phyloP scores from a whole-genome alignment of 2,329 filamentous ascomycete species.

The Neodidymelliopsis sp. region DNA sequence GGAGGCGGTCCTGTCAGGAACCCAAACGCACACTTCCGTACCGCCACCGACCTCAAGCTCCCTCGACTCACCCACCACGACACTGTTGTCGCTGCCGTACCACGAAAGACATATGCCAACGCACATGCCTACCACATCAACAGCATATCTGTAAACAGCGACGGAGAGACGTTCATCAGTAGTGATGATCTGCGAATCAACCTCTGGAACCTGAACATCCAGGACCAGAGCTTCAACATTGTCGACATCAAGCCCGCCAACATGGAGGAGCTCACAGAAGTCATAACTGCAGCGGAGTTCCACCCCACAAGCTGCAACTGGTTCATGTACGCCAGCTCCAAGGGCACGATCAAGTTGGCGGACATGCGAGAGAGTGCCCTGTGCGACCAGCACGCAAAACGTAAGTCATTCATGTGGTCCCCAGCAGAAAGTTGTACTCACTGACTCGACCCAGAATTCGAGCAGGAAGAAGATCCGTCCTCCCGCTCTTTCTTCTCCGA shows the following conservation, averaged over 20 bases:
- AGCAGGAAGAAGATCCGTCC: conserved; percentile 97
- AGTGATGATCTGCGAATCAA: conserved; percentile 98
- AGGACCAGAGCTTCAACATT: conserved; percentile 99
- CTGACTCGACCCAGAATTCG: conserved; percentile 73
- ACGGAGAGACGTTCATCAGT: conserved; percentile 99
- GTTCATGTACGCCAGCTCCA: conserved; percentile 99
- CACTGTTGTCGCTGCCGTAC: conserved; percentile 95
- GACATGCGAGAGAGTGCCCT: conserved; percentile 98
- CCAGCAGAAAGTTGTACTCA: neutral
- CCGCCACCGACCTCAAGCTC: conserved; percentile 83
- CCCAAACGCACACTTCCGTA: conserved; percentile 78
- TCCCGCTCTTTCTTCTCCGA: conserved; percentile 99
- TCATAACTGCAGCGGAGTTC: conserved; percentile 98
- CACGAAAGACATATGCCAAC: conserved; percentile 95
- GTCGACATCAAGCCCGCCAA: conserved; percentile 99
- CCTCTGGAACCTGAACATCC: conserved; percentile 98
- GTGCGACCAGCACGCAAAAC: conserved; percentile 93
- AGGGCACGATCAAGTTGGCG: conserved; percentile 97
- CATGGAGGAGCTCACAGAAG: conserved; percentile 99
- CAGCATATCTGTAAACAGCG: conserved; percentile 99
- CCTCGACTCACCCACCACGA: conserved; percentile 97
- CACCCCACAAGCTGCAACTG: conserved; percentile 97
- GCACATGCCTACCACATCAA: conserved; percentile 99
- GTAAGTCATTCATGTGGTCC: conserved; percentile 62
- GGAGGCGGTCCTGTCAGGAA: conserved; percentile 81